Percentiles rank a stretch among this genome's conserved stretches.
These are phyloP conservation scores for Rhinocladiella similis DNA, from an alignment of 2,329 filamentous ascomycete species.

Conservation along the genomic window DNA sequence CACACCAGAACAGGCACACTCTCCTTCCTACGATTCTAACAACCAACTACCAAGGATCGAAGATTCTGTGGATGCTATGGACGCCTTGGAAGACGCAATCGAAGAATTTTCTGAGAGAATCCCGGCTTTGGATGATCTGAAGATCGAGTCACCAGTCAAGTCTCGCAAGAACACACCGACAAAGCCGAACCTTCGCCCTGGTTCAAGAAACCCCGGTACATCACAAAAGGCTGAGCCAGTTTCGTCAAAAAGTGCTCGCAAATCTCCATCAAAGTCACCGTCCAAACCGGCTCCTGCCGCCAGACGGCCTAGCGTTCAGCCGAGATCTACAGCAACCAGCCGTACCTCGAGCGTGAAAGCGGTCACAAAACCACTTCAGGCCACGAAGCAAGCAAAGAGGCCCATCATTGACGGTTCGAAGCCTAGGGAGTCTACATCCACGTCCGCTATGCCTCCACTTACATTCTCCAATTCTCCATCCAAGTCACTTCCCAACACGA, in stretches of 20 bases:
- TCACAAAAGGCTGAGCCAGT: conserved; percentile 16
- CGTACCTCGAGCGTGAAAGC: conserved; percentile 13
- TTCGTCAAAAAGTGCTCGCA: conserved; percentile 25
- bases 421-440: conserved; percentile 11
- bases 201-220: background rate
- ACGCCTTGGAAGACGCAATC: conserved; percentile 53
- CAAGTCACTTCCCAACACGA: conserved; percentile 34
- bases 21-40: conserved; percentile 25
- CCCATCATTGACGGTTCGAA: conserved; percentile 18
- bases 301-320: conserved; percentile 1
- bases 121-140: conserved; percentile 28
- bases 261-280: conserved; percentile 27
- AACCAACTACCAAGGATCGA: conserved; percentile 35
- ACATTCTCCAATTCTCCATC: conserved; percentile 28
- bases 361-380: conserved; percentile 10
- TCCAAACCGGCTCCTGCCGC: conserved; percentile 9
- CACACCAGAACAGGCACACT: background rate
- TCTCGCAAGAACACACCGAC: conserved; percentile 14
- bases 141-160: conserved; percentile 26
- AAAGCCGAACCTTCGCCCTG: background rate
- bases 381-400: conserved; percentile 20
- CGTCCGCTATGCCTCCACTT: conserved; percentile 10
- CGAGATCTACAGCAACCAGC: background rate
- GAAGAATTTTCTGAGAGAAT: conserved; percentile 47
- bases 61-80: conserved; percentile 52